phyloP scores from a whole-genome alignment of 2,329 filamentous ascomycete genomes.

The Penicillium thymicola region DNA sequence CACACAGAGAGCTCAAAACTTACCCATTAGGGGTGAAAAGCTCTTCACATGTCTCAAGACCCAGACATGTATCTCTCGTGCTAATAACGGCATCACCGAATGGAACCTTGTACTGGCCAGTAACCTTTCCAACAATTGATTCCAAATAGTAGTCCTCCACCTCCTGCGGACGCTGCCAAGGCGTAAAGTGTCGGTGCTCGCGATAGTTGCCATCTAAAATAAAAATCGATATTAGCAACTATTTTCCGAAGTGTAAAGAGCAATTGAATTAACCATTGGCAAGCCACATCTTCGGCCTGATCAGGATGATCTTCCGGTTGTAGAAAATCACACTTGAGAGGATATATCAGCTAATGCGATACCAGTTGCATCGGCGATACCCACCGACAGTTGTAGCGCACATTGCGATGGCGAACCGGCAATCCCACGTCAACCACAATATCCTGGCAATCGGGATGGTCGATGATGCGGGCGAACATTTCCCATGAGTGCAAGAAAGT shows the following conservation, averaged over 20 bases:
- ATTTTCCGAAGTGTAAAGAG: not conserved
- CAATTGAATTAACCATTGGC: conserved; percentile 51
- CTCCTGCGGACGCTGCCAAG: conserved; percentile 56
- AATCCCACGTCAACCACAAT: conserved; percentile 30
- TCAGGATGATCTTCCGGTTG: conserved; percentile 66
- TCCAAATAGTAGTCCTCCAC: conserved; percentile 65
- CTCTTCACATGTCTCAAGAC: conserved; percentile 66
- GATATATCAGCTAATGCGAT: not conserved
- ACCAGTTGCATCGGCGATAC: not conserved
- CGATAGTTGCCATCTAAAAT: conserved; percentile 58
- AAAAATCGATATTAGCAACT: not conserved
- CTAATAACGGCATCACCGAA: conserved; percentile 68
- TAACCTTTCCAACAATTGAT: conserved; percentile 55
- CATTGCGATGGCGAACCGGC: conserved; percentile 61
- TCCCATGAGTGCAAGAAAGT: conserved; percentile 61
- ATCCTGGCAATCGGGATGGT: conserved; percentile 46
- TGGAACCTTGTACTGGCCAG: conserved; percentile 55
- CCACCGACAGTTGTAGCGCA: conserved; percentile 61
- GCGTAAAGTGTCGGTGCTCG: conserved; percentile 61
- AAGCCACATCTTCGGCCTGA: conserved; percentile 69
- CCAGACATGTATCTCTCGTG: conserved; percentile 61
- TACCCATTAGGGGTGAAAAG: conserved; percentile 56
- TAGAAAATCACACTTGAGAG: conserved; percentile 52
- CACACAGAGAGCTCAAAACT: not conserved
- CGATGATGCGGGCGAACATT: conserved; percentile 59